These are phyloP conservation scores for Phaeodactylum tricornutum DNA, from an alignment of 108 stramenopile species.

Conservation along the genomic window DNA sequence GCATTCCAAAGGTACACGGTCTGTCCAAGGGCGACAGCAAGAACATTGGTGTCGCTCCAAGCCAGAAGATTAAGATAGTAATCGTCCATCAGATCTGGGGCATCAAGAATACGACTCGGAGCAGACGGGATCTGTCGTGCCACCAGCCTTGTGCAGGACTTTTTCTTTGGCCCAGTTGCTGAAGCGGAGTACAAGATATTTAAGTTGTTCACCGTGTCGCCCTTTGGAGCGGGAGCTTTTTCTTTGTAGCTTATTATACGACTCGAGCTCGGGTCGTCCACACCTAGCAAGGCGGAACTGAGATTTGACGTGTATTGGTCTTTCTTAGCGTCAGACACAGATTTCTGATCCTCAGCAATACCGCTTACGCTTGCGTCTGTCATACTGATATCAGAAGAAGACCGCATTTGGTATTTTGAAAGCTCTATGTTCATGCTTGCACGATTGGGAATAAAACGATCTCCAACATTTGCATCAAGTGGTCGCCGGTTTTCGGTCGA, in stretches of 20 bases:
- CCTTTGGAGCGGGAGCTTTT: constrained; percentile 92
- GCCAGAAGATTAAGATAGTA: constrained; percentile 95
- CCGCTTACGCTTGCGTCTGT: constrained; percentile 29
- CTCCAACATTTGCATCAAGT: constrained; percentile 19
- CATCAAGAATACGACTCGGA: constrained; percentile 92
- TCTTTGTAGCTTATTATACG: constrained; percentile 89
- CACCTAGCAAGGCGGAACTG: constrained; percentile 49
- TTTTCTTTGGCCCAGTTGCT: constrained; percentile 28
- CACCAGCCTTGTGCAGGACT: constrained; percentile 61
- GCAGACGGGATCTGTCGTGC: constrained; percentile 91
- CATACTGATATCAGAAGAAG: constrained; percentile 58
- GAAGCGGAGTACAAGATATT: constrained; percentile 90
- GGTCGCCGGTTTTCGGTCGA: constrained; percentile 6
- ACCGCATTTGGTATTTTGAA: constrained; percentile 53
- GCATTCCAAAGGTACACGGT: constrained; percentile 99
- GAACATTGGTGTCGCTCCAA: constrained; percentile 88
- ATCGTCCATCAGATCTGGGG: constrained; percentile 93
- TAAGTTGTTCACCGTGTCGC: constrained; percentile 93
- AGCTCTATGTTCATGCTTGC: constrained; percentile 60
- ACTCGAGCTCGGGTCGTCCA: constrained; percentile 40
- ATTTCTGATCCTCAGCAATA: constrained; percentile 24
- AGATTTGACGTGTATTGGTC: constrained; percentile 50
- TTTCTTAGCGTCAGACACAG: constrained; percentile 82
- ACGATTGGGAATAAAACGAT: constrained; percentile 70
- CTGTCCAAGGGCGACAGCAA: constrained; percentile 94